Percentiles rank a stretch among this genome's conserved stretches.
Conservation (phyloP, 441 rosid genomes). For the Pelargonium myrrhifolium region DNA sequence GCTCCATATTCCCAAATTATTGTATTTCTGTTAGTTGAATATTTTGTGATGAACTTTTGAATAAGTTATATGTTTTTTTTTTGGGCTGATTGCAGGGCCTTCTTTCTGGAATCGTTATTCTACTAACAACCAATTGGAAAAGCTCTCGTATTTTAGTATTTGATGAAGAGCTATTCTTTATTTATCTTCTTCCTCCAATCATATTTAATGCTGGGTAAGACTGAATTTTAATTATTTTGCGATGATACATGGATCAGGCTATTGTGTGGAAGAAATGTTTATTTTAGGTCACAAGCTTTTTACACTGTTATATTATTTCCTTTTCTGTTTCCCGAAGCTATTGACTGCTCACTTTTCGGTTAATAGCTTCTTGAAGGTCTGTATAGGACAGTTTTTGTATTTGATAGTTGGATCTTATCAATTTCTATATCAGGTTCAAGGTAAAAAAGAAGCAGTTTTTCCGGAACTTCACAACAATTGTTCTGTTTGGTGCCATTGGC, state of each 20-base stretch:
- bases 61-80: not conserved
- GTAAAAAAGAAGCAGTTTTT: constrained; percentile 58
- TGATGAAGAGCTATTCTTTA: constrained; percentile 27
- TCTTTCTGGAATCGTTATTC: constrained; percentile 21
- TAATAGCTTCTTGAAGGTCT: not conserved
- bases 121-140: constrained; percentile 22
- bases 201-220: constrained; percentile 32
- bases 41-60: not conserved
- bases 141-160: constrained; percentile 23
- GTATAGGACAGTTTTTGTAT: not conserved
- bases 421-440: constrained; percentile 39
- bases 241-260: too few relatives aligned
- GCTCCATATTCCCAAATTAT: not conserved
- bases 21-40: not conserved
- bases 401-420: not conserved
- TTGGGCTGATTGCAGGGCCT: constrained; percentile 31
- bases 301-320: too few relatives aligned
- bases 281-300: too few relatives aligned
- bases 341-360: not conserved
- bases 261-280: too few relatives aligned
- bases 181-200: constrained; percentile 33
- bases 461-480: constrained; percentile 41
- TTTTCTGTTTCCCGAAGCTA: too few relatives aligned
- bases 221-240: not conserved
- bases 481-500: constrained; percentile 47